Evolutionary conservation across 306 rosid genomes (phyloP), one percentile per base, ranked within the genome.

Genomic region (Prunus salicina): DNA sequence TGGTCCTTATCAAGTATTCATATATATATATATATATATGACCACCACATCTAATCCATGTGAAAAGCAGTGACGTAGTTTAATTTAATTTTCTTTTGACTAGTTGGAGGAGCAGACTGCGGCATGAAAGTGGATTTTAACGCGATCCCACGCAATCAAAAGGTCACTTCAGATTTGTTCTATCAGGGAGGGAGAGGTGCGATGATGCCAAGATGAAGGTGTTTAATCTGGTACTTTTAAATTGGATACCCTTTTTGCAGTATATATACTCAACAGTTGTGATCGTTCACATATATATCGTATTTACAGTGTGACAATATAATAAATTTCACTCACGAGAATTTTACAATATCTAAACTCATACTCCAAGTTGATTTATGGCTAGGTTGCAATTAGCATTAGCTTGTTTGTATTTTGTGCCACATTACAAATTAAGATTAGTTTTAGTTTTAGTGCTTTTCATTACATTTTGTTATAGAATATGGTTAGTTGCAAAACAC

Each of bases 41-140:
- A 28, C 46, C 14, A 6, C 32, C 22, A 6, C 8, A 30, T 9
- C 46, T 12, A 10, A 13, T 67, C 75, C 16, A 22, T 46, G 52
- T 73, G 55, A 57, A 46, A 66, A 60, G 71, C 75, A 60, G 60
- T 73, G 83, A 73, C 79, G 76, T 64, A 5, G 12, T 32, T 32
- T 32, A 32, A 5, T 12, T 30, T 32, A 32, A 5, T 12, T 30
- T 32, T 30, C 19, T 61, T 56, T 56, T 56, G 53, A 72, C 24
- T 9, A 25, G 15, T n/a, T 32, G 24, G 51, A 20, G 50, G 52
- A 56, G 50, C 66, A 9, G 76, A 38, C 76, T 13, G 22, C 76
- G 46, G 22, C 25, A 32, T 28, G 38, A 14, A 32, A 55, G 46
- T 47, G 41, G 49, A 55, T 27, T 20, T 46, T 13, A 43, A 38